These are phyloP conservation scores for Cenchrus americanus DNA, from an alignment of 176 grass and related monocot genomes.

Conservation along the genomic window DNA sequence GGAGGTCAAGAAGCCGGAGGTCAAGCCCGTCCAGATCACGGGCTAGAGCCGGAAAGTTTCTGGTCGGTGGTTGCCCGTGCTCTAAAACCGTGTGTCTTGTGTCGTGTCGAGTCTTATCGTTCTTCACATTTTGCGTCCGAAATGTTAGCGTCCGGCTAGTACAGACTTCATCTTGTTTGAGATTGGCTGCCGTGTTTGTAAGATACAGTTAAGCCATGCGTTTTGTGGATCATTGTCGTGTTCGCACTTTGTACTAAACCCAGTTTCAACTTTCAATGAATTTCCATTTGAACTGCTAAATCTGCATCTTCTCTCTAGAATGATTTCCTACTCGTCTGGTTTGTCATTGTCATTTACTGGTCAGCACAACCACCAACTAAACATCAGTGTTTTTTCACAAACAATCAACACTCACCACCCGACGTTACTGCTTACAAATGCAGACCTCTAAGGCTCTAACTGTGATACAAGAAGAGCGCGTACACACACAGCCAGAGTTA, in stretches of 20 bases:
- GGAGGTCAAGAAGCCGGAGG: slow-evolving; percentile 31
- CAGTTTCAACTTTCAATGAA: neutral
- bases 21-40: slow-evolving; percentile 41
- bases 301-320: neutral
- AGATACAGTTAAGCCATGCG: neutral
- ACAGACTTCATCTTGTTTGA: neutral
- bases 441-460: neutral
- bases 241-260: neutral
- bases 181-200: neutral
- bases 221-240: neutral
- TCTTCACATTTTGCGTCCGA: neutral
- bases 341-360: no score
- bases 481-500: neutral
- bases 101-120: neutral
- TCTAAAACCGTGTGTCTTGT: neutral
- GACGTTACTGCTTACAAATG: neutral
- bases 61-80: neutral
- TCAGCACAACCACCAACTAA: no score
- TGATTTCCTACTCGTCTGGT: neutral
- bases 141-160: neutral
- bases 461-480: neutral
- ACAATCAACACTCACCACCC: no score
- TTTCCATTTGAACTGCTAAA: neutral
- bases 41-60: neutral
- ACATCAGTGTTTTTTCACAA: no score